A percentile compares a stretch with the other conserved stretches of the same genome.
Evolutionary conservation across 495 filamentous ascomycete genomes (phyloP).

Genomic region (Trichoderma erinaceum): DNA sequence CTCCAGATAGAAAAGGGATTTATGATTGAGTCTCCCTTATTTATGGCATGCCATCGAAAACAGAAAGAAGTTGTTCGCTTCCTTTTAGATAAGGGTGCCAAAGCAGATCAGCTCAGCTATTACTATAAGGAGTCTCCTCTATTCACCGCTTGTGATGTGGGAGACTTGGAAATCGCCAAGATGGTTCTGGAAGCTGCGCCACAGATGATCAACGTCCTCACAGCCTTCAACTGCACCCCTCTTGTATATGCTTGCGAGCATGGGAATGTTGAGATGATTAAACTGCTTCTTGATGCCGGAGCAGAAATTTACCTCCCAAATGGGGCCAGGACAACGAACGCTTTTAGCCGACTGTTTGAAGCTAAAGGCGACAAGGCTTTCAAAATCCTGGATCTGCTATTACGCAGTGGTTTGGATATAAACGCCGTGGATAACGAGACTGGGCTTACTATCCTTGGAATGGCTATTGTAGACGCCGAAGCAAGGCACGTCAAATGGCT

Average conservation of each 20-base stretch:
- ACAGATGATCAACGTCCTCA: neutral
- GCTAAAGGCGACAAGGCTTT: neutral
- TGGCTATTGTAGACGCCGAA: neutral
- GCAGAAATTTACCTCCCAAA: neutral
- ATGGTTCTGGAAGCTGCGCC: neutral
- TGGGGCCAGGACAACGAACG: neutral
- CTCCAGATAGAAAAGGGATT: neutral
- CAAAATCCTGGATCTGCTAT: neutral
- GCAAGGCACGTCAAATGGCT: slow-evolving; percentile 12
- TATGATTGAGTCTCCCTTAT: slow-evolving; percentile 1
- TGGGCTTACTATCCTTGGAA: neutral
- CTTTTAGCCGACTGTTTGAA: neutral
- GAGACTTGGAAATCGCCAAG: slow-evolving; percentile 5
- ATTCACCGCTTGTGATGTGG: neutral
- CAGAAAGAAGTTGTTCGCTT: slow-evolving; percentile 6
- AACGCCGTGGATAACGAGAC: neutral
- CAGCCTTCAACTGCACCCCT: neutral
- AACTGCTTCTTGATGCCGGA: neutral
- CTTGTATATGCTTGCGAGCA: neutral
- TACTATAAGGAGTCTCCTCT: slow-evolving; percentile 2
- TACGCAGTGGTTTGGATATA: neutral
- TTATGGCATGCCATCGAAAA: neutral
- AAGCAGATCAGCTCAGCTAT: neutral
- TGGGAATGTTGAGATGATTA: neutral
- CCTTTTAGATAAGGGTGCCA: neutral